phyloP scores from a whole-genome alignment of 352 stramenopile species.

The Globisporangium recalcitrans region DNA sequence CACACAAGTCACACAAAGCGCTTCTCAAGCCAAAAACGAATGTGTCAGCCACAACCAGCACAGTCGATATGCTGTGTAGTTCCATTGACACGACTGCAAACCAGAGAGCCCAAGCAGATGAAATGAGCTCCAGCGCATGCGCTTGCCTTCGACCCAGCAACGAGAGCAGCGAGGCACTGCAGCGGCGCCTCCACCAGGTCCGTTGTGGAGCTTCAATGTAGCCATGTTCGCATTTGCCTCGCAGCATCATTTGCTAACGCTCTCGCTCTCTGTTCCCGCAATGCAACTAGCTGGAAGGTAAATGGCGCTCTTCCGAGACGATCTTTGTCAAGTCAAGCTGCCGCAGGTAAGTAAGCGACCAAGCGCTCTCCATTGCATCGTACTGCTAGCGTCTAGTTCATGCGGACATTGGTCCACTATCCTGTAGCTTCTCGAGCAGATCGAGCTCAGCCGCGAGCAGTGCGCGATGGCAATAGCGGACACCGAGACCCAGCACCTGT shows the following conservation, averaged over 20 bases:
- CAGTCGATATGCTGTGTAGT: no score
- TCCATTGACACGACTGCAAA: no score
- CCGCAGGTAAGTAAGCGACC: slow-evolving; percentile 5
- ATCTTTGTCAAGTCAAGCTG: slow-evolving; percentile 17
- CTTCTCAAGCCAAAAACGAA: no score
- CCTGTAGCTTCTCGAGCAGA: slow-evolving; percentile 6
- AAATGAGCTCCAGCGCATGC: not conserved
- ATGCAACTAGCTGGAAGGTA: no score
- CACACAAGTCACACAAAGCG: no score
- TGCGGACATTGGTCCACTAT: not conserved
- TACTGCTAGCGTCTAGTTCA: not conserved
- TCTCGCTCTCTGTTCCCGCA: no score
- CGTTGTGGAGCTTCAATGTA: not conserved
- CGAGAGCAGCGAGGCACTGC: slow-evolving; percentile 22
- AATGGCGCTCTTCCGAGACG: slow-evolving; percentile 13
- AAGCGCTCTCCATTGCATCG: no score
- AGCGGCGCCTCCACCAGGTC: slow-evolving; percentile 40
- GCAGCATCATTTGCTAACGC: no score
- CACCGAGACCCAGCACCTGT: slow-evolving; percentile 11
- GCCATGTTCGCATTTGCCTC: not conserved
- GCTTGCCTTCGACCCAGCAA: not conserved
- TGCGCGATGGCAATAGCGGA: slow-evolving; percentile 26
- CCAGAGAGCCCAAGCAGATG: not conserved
- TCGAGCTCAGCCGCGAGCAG: slow-evolving; percentile 17
- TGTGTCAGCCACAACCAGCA: no score